These are phyloP conservation scores for Neltuma alba DNA, from an alignment of 306 rosid species.

Conservation along the genomic window DNA sequence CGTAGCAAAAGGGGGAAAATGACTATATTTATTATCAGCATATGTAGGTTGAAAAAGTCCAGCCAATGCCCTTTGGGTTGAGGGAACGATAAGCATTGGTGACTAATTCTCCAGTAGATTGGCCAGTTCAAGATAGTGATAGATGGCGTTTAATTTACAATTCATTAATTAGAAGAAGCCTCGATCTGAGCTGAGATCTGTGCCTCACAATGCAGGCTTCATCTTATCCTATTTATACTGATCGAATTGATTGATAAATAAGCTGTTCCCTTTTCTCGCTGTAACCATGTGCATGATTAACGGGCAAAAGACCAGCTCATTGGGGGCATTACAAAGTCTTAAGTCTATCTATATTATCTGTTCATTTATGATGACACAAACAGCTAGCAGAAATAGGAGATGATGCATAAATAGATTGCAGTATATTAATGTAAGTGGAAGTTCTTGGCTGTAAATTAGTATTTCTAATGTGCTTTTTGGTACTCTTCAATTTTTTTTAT, in stretches of 20 bases:
- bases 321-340: too few species aligned
- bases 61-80: slow-evolving; percentile 16
- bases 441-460: too few species aligned
- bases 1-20: neutral
- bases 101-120: neutral
- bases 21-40: neutral
- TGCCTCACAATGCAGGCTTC: neutral
- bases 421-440: too few species aligned
- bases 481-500: too few species aligned
- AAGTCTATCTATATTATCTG: too few species aligned
- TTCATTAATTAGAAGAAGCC: neutral
- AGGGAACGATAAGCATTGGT: neutral
- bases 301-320: too few species aligned
- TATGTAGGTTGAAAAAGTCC: slow-evolving; percentile 36
- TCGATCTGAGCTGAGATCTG: neutral
- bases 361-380: too few species aligned
- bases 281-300: too few species aligned
- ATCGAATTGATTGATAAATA: neutral
- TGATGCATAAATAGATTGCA: too few species aligned
- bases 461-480: too few species aligned
- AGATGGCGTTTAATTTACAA: neutral
- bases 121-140: slow-evolving; percentile 38
- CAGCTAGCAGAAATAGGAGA: too few species aligned
- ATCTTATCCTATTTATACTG: neutral
- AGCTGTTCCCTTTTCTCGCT: too few species aligned